Base-by-base conservation (phyloP, 2,329 filamentous ascomycete genomes). In the Truncatella angustata region DNA sequence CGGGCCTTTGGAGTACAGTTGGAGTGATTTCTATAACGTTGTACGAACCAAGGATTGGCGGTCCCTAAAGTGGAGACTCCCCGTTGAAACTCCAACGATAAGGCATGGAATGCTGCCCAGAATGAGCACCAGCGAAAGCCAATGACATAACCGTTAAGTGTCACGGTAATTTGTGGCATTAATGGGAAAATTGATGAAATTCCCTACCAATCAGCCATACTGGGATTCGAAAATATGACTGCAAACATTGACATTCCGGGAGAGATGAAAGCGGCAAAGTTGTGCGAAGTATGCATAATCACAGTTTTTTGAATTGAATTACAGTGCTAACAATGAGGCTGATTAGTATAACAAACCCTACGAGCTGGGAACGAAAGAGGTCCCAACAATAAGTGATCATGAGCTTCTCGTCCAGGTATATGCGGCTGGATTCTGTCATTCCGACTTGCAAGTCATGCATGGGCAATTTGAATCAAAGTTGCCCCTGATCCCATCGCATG, bases 341-440 rank as follows among this genome's bases (percentile, higher is more conserved):
- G 28, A 7, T 9, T 37, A 69, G 67, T 68, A 66, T 48, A 60
- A 60, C 20, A 56, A 62, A 14, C 61, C 65, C 2, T 70, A 69
- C 32, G 54, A 58, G 11, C 37, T 68, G 4, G 56, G 53, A 1
- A 48, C 48, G 11, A 54, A 49, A 16, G 51, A 54, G 12, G 49
- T 61, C 0, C 67, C 67, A 3, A 26, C 36, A 4, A 59, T 66
- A 26, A 56, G 51, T 21, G 58, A 60, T 9, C 40, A 59, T 43
- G 63, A 69, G 20, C 58, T 71, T 4, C 61, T 71, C 16, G 52
- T 71, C 51, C 58, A 59, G 24, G 56, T 70, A 39, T 55, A 66
- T 26, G 69, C 68, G 3, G 68, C 69, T 5, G 65, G 68, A 1
- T 71, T 70, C 56, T 71, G 69, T 50, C 69, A 70, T 45, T 70